A percentile compares a stretch with the other conserved stretches of the same genome.
These are phyloP conservation scores for Trametes sp. DNA, from an alignment of 1,284 basidiomycete species.

Conservation along the genomic window DNA sequence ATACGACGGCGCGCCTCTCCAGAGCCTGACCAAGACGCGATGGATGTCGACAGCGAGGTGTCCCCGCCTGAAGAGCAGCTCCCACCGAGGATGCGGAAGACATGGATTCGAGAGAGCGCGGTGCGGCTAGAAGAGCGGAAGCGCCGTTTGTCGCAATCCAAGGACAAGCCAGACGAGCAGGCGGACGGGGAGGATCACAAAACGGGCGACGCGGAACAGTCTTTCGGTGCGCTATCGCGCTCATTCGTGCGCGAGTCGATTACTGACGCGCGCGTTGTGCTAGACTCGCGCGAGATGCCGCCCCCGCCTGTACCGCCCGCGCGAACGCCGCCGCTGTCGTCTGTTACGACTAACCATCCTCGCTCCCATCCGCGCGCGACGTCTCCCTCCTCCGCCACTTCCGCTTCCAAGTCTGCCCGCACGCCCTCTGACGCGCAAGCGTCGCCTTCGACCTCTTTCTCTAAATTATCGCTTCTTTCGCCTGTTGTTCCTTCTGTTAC, in stretches of 20 bases:
- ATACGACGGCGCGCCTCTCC: slow-evolving; percentile 11
- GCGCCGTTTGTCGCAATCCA: not conserved
- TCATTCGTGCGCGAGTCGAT: not conserved
- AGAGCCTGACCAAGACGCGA: slow-evolving; percentile 6
- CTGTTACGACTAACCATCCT: slow-evolving; percentile 31
- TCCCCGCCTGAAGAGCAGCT: slow-evolving; percentile 50
- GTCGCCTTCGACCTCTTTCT: slow-evolving; percentile 49
- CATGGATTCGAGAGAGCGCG: slow-evolving; percentile 49
- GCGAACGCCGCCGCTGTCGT: slow-evolving; percentile 45
- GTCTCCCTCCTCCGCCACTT: slow-evolving; percentile 22
- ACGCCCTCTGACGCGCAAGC: slow-evolving; percentile 22
- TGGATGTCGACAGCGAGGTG: slow-evolving; percentile 31
- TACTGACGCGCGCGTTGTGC: not conserved
- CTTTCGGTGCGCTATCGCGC: slow-evolving; percentile 22
- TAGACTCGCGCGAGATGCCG: slow-evolving; percentile 50
- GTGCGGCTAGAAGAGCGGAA: slow-evolving; percentile 39
- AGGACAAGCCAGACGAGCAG: not conserved
- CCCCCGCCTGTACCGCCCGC: slow-evolving; percentile 55
- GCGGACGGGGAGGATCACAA: slow-evolving; percentile 21
- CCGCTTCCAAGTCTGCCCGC: slow-evolving; percentile 19
- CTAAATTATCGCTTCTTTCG: slow-evolving; percentile 47
- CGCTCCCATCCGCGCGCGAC: slow-evolving; percentile 45
- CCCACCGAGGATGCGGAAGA: slow-evolving; percentile 72
- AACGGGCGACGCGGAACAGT: slow-evolving; percentile 16
- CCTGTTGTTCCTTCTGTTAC: slow-evolving; percentile 33